Percentiles rank a stretch among this genome's conserved stretches.
These are phyloP conservation scores for Daedalea quercina DNA, from an alignment of 768 basidiomycete genomes.

Conservation along the genomic window DNA sequence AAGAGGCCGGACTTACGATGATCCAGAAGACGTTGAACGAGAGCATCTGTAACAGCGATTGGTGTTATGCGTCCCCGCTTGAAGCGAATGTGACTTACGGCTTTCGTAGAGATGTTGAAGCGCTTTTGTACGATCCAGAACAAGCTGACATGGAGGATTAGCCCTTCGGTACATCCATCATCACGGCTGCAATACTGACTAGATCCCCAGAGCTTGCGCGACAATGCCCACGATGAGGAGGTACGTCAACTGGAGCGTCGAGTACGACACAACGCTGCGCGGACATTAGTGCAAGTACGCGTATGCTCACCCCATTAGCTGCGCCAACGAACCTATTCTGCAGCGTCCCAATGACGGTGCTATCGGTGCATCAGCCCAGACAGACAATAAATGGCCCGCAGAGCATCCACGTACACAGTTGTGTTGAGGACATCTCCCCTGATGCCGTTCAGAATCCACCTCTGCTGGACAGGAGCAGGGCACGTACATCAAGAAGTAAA, in stretches of 20 bases:
- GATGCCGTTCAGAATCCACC: background rate
- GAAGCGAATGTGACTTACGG: conserved; percentile 28
- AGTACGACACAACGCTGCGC: conserved; percentile 59
- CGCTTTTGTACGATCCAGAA: conserved; percentile 69
- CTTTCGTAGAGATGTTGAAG: conserved; percentile 58
- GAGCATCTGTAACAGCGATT: conserved; percentile 45
- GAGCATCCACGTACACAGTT: conserved; percentile 44
- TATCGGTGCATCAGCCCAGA: conserved; percentile 16
- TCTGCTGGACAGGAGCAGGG: background rate
- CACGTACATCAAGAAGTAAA: conserved; percentile 70
- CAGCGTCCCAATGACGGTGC: conserved; percentile 64
- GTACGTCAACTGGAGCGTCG: conserved; percentile 63
- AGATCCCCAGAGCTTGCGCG: conserved; percentile 60
- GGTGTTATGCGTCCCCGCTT: background rate
- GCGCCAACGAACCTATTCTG: conserved; percentile 50
- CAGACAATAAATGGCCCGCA: background rate
- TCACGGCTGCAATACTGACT: conserved; percentile 34
- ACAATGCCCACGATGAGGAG: conserved; percentile 62
- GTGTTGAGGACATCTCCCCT: conserved; percentile 77
- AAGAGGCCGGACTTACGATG: conserved; percentile 32
- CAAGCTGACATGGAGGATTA: conserved; percentile 28
- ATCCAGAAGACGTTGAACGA: conserved; percentile 70
- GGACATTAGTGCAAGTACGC: background rate
- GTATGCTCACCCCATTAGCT: background rate
- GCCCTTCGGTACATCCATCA: background rate